These are phyloP conservation scores for Tolypocladium nubicola DNA, from an alignment of 2,329 filamentous ascomycete species.

Conservation along the genomic window DNA sequence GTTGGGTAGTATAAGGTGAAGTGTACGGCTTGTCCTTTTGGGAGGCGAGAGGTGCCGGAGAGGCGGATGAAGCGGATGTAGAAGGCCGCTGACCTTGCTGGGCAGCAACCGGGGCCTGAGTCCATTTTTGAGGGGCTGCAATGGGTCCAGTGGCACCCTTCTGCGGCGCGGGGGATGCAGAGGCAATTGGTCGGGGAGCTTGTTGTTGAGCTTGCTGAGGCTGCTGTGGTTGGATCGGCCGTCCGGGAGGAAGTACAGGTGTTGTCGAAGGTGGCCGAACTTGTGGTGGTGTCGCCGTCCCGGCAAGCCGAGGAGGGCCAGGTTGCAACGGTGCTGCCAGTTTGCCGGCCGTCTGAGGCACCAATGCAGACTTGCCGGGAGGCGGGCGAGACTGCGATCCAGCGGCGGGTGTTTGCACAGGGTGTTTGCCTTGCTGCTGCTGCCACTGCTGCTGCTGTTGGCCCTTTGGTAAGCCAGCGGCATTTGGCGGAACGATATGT, in stretches of 20 bases:
- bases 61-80: conserved; percentile 12
- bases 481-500: conserved; percentile 11
- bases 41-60: conserved; percentile 13
- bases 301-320: conserved; percentile 15
- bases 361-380: conserved; percentile 18
- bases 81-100: conserved; percentile 15
- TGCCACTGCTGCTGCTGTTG: conserved; percentile 10
- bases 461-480: conserved; percentile 11
- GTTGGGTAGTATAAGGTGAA: conserved; percentile 19
- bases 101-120: conserved; percentile 13
- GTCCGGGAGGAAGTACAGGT: conserved; percentile 21
- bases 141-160: conserved; percentile 9
- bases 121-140: conserved; percentile 20
- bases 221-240: conserved; percentile 20
- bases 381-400: conserved; percentile 10
- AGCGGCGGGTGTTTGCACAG: conserved; percentile 5
- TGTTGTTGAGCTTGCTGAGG: conserved; percentile 9
- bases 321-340: conserved; percentile 23
- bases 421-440: conserved; percentile 3
- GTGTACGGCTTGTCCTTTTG: conserved; percentile 17
- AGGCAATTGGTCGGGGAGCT: conserved; percentile 18
- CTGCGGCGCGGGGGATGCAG: conserved; percentile 18
- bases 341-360: conserved; percentile 24
- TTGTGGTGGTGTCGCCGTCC: conserved; percentile 13
- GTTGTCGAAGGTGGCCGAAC: conserved; percentile 20